phyloP scores from a whole-genome alignment of 2,329 filamentous ascomycete genomes.

The Neopestalotiopsis sp. region DNA sequence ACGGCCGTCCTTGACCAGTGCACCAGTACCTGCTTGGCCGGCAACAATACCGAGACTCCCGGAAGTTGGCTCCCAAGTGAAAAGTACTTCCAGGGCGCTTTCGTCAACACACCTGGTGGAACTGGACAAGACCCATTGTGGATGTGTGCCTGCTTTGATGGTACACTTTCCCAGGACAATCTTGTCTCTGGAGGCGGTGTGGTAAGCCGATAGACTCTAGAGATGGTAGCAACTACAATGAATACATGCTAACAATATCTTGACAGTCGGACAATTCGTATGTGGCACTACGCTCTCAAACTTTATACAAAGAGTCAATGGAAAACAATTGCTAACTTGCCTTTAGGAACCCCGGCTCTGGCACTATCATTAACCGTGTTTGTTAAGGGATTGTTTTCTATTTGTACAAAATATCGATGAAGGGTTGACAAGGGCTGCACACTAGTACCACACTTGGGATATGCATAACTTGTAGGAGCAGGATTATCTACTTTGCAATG shows the following conservation, averaged over 20 bases:
- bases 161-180: slow-evolving; percentile 10
- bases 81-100: slow-evolving; percentile 16
- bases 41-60: slow-evolving; percentile 14
- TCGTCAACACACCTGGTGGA: slow-evolving; percentile 19
- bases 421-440: neutral
- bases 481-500: too few relatives aligned
- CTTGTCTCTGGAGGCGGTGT: slow-evolving; percentile 13
- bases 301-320: neutral
- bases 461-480: too few relatives aligned
- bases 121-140: slow-evolving; percentile 8
- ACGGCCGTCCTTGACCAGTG: slow-evolving; percentile 10
- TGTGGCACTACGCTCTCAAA: neutral
- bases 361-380: slow-evolving; percentile 14
- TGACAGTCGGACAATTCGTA: slow-evolving; percentile 13
- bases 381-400: neutral
- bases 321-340: too few relatives aligned
- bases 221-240: neutral
- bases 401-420: neutral
- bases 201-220: neutral
- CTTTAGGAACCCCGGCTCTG: slow-evolving; percentile 13
- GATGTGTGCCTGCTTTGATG: slow-evolving; percentile 16
- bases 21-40: slow-evolving; percentile 11
- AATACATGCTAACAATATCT: neutral
- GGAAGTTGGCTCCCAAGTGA: slow-evolving; percentile 19
- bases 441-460: too few relatives aligned